These are phyloP conservation scores for Prinsepia uniflora DNA, from an alignment of 306 rosid genomes.

Conservation along the genomic window DNA sequence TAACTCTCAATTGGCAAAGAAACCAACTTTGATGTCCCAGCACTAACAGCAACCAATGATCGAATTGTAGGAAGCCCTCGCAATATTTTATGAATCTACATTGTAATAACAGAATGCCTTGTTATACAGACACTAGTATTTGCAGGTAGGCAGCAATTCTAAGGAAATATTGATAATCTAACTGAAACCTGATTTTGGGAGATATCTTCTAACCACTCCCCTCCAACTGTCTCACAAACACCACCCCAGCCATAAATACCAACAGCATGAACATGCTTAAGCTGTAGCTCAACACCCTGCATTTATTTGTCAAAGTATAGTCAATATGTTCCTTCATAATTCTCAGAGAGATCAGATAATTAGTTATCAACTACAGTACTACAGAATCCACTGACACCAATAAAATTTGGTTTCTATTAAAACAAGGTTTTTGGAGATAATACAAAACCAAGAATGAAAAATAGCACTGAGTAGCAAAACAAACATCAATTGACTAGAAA, in stretches of 20 bases:
- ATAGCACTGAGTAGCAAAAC: not conserved
- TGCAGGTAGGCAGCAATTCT: constrained; percentile 25
- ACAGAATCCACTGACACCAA: not conserved
- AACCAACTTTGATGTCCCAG: constrained; percentile 86
- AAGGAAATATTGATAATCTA: constrained; percentile 20
- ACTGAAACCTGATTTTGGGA: constrained; percentile 82
- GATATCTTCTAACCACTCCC: constrained; percentile 94
- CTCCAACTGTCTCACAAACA: constrained; percentile 74
- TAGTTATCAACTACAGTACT: not conserved
- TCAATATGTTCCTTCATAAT: constrained; percentile 21
- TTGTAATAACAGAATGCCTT: constrained; percentile 16
- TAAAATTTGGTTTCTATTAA: not conserved
- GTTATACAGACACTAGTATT: not conserved
- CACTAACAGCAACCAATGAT: constrained; percentile 73
- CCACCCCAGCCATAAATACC: constrained; percentile 95
- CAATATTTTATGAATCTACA: constrained; percentile 77
- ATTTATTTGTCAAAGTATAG: constrained; percentile 26
- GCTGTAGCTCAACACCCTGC: constrained; percentile 90
- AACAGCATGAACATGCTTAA: constrained; percentile 78
- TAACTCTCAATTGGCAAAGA: constrained; percentile 90
- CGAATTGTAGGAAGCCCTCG: constrained; percentile 79
- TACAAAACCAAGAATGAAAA: not conserved
- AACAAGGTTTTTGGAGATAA: not conserved
- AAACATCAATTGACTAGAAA: not conserved
- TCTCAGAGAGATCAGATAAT: constrained; percentile 8